A percentile compares a stretch with the other conserved stretches of the same genome.
These are phyloP conservation scores for Colletotrichum eremochloae DNA, from an alignment of 2,329 filamentous ascomycete species.

Conservation along the genomic window DNA sequence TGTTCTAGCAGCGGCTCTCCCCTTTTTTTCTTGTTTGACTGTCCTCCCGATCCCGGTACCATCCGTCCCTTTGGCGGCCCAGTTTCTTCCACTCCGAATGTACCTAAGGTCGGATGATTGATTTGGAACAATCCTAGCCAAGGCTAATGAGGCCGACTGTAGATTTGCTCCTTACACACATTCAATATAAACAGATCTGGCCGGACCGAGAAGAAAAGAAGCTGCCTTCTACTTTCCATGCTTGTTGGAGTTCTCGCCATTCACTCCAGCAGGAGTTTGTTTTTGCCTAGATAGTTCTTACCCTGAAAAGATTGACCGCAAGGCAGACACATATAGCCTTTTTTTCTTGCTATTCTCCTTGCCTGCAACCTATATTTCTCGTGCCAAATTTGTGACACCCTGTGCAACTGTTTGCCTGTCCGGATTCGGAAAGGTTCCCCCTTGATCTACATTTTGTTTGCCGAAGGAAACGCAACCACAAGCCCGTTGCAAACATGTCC, in stretches of 20 bases:
- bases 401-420: slow-evolving; percentile 16
- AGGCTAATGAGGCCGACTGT: neutral
- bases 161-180: neutral
- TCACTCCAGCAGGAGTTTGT: neutral
- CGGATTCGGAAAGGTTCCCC: neutral
- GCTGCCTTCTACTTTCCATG: neutral
- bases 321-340: neutral
- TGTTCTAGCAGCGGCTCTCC: neutral
- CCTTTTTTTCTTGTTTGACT: neutral
- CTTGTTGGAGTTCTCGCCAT: neutral
- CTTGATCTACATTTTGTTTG: slow-evolving; percentile 2
- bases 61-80: neutral
- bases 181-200: neutral
- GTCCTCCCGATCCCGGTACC: neutral
- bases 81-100: neutral
- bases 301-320: neutral
- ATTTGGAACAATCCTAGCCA: neutral
- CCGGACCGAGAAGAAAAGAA: neutral
- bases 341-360: neutral
- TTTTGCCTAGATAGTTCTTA: neutral
- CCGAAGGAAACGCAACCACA: neutral
- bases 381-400: slow-evolving; percentile 9
- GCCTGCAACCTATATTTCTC: neutral
- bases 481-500: slow-evolving; percentile 13
- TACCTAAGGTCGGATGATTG: neutral